Evolutionary conservation across 306 rosid genomes (phyloP).

Genomic region (Prunus mume): DNA sequence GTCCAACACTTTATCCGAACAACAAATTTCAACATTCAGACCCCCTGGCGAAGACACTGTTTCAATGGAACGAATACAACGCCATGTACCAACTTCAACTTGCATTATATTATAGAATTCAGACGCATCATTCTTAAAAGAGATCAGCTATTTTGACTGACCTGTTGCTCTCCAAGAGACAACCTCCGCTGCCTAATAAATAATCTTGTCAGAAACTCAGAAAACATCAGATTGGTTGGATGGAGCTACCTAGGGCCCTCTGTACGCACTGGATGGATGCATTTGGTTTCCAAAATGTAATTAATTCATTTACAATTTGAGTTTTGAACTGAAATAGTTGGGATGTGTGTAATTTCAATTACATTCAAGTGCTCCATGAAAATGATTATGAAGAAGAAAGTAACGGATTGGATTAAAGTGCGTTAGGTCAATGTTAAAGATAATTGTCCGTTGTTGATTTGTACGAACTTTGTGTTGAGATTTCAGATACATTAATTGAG

Average conservation of each 20-base stretch:
- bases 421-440: no score
- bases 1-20: slow-evolving; percentile 20
- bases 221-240: not conserved
- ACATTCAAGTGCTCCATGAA: not conserved
- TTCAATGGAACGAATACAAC: not conserved
- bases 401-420: no score
- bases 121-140: slow-evolving; percentile 12
- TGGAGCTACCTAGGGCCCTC: not conserved
- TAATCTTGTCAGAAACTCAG: not conserved
- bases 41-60: slow-evolving; percentile 23
- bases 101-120: not conserved
- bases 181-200: slow-evolving; percentile 1
- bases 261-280: not conserved
- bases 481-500: no score
- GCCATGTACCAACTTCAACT: not conserved
- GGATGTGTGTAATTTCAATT: not conserved
- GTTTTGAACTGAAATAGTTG: no score
- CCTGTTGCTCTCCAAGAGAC: slow-evolving; percentile 25
- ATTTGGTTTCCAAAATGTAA: not conserved
- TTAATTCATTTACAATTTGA: no score
- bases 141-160: not conserved
- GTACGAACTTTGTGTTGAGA: no score
- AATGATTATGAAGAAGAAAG: not conserved
- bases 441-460: no score
- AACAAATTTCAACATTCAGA: slow-evolving; percentile 9